phyloP scores from a whole-genome alignment of 2,329 filamentous ascomycete genomes.

The Neofusicoccum parvum region DNA sequence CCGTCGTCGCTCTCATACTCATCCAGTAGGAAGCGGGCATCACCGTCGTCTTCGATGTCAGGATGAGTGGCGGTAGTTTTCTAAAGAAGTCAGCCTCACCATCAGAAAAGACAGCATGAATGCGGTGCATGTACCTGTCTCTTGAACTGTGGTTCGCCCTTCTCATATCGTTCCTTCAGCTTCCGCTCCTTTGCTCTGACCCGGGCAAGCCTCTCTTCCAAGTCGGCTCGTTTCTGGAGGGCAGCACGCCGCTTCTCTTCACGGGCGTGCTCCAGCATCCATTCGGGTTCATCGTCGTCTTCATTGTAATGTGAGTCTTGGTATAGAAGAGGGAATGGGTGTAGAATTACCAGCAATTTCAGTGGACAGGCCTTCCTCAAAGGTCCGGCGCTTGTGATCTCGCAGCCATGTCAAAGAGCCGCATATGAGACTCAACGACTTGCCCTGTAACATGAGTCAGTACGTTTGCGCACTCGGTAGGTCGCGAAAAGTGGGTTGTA shows the following conservation, averaged over 20 bases:
- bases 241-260: slow-evolving; percentile 69
- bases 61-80: slow-evolving; percentile 25
- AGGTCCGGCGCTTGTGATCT: slow-evolving; percentile 66
- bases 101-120: too few species aligned
- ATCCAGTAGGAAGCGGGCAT: slow-evolving; percentile 73
- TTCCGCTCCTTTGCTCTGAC: slow-evolving; percentile 65
- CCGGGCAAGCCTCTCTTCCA: slow-evolving; percentile 70
- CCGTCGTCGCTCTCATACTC: slow-evolving; percentile 71
- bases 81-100: slow-evolving; percentile 23
- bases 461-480: too few species aligned
- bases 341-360: slow-evolving; percentile 41
- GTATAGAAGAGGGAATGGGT: neutral
- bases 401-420: slow-evolving; percentile 89
- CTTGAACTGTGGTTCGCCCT: slow-evolving; percentile 53
- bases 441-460: slow-evolving; percentile 58
- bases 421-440: slow-evolving; percentile 90
- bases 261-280: slow-evolving; percentile 79
- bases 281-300: slow-evolving; percentile 73
- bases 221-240: slow-evolving; percentile 66
- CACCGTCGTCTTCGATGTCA: slow-evolving; percentile 43
- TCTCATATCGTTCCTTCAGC: slow-evolving; percentile 54
- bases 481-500: neutral
- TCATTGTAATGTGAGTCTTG: slow-evolving; percentile 19
- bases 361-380: slow-evolving; percentile 57
- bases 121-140: slow-evolving; percentile 40